Evolutionary conservation across 768 basidiomycete genomes (phyloP), one percentile per base, ranked within the genome.

Genomic region (Thelephora aurantiotincta): DNA sequence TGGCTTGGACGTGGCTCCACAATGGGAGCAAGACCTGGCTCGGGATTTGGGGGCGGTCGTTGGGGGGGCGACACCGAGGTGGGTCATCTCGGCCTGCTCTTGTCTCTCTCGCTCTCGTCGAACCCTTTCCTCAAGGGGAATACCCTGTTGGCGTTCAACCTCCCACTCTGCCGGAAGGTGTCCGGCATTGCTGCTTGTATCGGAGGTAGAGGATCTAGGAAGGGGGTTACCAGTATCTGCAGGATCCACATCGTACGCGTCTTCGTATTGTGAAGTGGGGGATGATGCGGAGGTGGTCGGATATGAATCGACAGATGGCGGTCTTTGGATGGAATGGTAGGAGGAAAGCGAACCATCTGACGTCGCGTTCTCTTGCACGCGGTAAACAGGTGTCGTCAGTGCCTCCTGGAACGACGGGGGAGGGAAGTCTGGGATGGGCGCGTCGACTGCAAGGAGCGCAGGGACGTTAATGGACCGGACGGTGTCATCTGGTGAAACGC

Each of bases 361-460:
- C 14, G 53, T 55, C 20, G 46, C 22, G 50, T 43, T 30, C 48
- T 38, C 19, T 48, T 35, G 54, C 56, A 52, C 45, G 51, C 35
- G 48, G 50, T 44, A 57, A n/a, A 23, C 44, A 5, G 60, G 51
- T 13, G 61, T 54, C 18, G 58, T 52, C 4, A 65, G 55, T n/a
- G 80, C 80, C 61, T 87, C 84, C 51, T 77, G 76, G 54, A 85
- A 83, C 11, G 82, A 75, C 22, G 85, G 84, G 11, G 85, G 85
- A 6, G 80, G 81, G 56, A 81, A 82, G 57, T 83, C 73, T 22
- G 78, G 74, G 43, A 68, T 63, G 23, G 51, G 42, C 23, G 50
- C 35, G 52, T 56, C 56, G 58, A 33, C 34, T 44, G 18, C n/a
- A 20, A 11, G 38, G 14, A 41, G 14, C 38, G 16, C 38, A 41